Evolutionary conservation across 139 green algal species (phyloP), one percentile per base, ranked within the genome.

Genomic region (Tetradesmus obliquus): DNA sequence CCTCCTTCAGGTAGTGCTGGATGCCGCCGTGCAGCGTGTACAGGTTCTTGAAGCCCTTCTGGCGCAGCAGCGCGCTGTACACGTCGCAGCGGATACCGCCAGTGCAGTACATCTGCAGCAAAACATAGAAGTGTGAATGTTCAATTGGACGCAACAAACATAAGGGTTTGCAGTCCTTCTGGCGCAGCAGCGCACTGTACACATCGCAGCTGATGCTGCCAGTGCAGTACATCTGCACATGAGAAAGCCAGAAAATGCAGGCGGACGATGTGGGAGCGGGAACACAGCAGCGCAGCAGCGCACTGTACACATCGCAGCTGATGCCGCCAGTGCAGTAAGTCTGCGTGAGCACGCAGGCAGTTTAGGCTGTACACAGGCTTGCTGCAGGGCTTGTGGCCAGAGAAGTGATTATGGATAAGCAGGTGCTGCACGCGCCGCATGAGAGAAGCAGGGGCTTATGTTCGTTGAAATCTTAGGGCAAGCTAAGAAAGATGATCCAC

Each of bases 321-420:
- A 99, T 99, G 92, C 98, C 98, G 3, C 98, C 98, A 20, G 98
- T 99, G 96, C 98, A 99, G 95, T 99, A 99, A 97, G 99, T 99
- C 97, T 96, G 93, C 81, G 86, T 13, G 62, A 72, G 62, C 1
- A 72, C 62, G 62, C 62, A 72, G 10, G 62, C 62, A 72, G 62
- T 13, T 13, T 45, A 45, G 32, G 32, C 32, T 45, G 32, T 45
- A 45, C 32, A 45, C 32, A 45, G 32, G 32, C 32, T 45, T 45
- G 32, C 32, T 45, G 32, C 32, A 45, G 32, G 32, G 32, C 32
- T 1, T 45, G 32, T 45, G 32, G 32, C 32, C 32, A 45, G 32
- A 45, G 32, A 45, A 45, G 32, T 45, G 32, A 45, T 45, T 45
- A 45, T 45, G 32, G 32, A 45, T 45, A 45, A 0, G 32, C 32